Percentiles rank a stretch among this genome's conserved stretches.
Evolutionary conservation across 495 filamentous ascomycete genomes (phyloP).

Genomic region (Hypoxylon crocopeplum): DNA sequence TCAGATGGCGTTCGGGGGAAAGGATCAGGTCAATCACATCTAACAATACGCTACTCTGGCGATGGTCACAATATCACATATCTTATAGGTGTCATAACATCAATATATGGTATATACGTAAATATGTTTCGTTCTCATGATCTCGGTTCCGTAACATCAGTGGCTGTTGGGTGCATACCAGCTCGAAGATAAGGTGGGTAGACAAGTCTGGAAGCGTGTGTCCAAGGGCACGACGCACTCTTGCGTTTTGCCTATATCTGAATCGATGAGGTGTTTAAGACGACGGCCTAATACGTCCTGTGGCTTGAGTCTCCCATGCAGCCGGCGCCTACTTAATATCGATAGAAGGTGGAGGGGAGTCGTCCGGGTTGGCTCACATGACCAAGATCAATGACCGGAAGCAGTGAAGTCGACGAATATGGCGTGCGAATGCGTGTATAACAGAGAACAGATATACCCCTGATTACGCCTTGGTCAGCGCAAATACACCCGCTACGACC

Average conservation of each 20-base stretch:
- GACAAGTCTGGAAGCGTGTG: conserved; percentile 1
- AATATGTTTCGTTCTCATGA: conserved; percentile 11
- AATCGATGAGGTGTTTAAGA: conserved; percentile 6
- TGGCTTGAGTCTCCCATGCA: conserved; percentile 6
- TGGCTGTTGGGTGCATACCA: not conserved
- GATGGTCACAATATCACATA: conserved; percentile 16
- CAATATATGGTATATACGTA: conserved; percentile 18
- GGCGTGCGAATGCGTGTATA: conserved; percentile 25
- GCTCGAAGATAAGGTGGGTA: conserved; percentile 2
- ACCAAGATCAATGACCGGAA: conserved; percentile 13
- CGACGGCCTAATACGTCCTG: not conserved
- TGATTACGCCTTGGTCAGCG: conserved; percentile 17
- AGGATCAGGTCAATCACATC: conserved; percentile 9
- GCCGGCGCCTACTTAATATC: conserved; percentile 8
- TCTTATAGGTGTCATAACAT: conserved; percentile 19
- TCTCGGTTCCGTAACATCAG: conserved; percentile 1
- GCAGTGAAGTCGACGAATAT: conserved; percentile 16
- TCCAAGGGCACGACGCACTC: not conserved
- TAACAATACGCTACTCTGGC: conserved; percentile 1
- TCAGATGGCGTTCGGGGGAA: conserved; percentile 12
- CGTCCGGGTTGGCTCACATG: conserved; percentile 18
- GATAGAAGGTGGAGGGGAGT: conserved; percentile 29
- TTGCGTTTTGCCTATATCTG: conserved; percentile 1
- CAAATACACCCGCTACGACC: conserved; percentile 8
- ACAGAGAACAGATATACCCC: conserved; percentile 31